phyloP scores from a whole-genome alignment of 1,139 yeast species.

The Pichia sp. region DNA sequence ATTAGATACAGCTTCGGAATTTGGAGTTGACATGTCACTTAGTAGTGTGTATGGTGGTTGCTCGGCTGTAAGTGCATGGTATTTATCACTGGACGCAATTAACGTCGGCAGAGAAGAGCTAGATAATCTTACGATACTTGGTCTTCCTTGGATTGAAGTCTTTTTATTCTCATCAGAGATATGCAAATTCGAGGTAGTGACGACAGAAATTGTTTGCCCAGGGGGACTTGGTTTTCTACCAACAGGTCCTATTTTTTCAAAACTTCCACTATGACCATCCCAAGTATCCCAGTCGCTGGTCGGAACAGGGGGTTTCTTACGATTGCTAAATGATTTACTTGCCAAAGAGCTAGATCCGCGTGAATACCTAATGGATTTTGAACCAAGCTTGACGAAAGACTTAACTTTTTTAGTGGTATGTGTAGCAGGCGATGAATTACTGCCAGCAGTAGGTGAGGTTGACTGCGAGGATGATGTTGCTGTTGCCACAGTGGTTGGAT shows the following conservation, averaged over 20 bases:
- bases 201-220: slow-evolving; percentile 31
- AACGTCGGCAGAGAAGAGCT: slow-evolving; percentile 3
- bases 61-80: neutral
- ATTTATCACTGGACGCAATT: neutral
- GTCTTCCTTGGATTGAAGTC: neutral
- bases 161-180: slow-evolving; percentile 11
- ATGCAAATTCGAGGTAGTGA: slow-evolving; percentile 29
- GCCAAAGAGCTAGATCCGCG: neutral
- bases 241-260: slow-evolving; percentile 32
- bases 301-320: slow-evolving; percentile 4
- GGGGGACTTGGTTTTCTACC: slow-evolving; percentile 31
- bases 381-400: slow-evolving; percentile 14
- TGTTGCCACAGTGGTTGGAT: neutral
- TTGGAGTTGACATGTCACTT: neutral
- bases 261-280: slow-evolving; percentile 23
- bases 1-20: neutral
- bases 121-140: neutral
- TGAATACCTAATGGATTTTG: slow-evolving; percentile 12
- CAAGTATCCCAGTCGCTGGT: slow-evolving; percentile 14
- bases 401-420: slow-evolving; percentile 9
- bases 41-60: neutral
- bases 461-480: neutral
- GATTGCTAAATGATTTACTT: slow-evolving; percentile 1
- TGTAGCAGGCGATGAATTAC: neutral
- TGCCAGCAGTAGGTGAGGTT: neutral